Evolutionary conservation across 306 rosid genomes (phyloP).

Genomic region (Castanea mollissima): DNA sequence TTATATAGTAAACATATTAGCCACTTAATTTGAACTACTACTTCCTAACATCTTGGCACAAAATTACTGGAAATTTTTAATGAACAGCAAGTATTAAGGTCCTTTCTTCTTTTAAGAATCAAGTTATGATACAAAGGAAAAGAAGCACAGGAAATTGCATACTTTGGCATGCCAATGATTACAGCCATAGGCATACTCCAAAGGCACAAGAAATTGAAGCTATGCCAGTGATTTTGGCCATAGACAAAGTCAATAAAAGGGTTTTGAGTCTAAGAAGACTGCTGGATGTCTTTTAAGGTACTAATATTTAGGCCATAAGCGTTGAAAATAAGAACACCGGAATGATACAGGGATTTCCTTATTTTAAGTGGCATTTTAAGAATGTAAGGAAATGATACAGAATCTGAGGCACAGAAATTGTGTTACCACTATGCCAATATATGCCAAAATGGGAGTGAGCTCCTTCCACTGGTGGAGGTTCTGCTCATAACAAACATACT

Average conservation of each 20-base stretch:
- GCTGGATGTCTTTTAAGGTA: no score
- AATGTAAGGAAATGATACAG: neutral
- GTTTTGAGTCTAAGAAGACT: neutral
- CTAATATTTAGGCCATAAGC: neutral
- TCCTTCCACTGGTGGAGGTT: constrained; percentile 49
- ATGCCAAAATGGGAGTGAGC: constrained; percentile 59
- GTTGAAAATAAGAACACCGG: no score
- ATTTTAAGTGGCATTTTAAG: neutral
- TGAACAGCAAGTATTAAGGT: neutral
- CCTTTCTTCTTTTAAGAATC: neutral
- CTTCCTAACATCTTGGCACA: neutral
- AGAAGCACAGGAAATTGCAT: no score
- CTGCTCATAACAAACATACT: constrained; percentile 32
- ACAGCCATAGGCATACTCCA: no score
- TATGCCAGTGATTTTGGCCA: neutral
- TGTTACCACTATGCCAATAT: constrained; percentile 72
- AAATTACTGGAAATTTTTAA: neutral
- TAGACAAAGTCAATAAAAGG: neutral
- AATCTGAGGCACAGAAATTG: neutral
- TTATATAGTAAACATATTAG: constrained; percentile 1
- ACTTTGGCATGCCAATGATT: no score
- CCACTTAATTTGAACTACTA: neutral
- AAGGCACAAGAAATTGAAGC: neutral
- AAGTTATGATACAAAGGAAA: no score
- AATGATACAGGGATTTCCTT: no score